A percentile compares a stretch with the other conserved stretches of the same genome.
These are phyloP conservation scores for Coprinellus micaceus DNA, from an alignment of 768 basidiomycete genomes.

Conservation along the genomic window DNA sequence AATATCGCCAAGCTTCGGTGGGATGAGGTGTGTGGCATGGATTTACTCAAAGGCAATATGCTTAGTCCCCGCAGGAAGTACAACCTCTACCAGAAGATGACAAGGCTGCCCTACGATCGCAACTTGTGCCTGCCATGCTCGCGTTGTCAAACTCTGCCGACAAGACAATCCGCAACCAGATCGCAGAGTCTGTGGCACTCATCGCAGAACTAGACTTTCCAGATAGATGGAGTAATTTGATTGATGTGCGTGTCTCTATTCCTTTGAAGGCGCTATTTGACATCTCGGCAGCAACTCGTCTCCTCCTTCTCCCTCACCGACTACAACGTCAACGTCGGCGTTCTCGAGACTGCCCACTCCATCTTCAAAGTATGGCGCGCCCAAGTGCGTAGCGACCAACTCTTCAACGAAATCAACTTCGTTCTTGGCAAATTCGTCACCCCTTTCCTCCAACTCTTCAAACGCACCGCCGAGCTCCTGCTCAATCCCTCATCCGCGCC, in stretches of 20 bases:
- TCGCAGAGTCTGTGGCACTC: constrained; percentile 89
- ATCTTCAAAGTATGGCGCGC: constrained; percentile 94
- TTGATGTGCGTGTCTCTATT: constrained; percentile 64
- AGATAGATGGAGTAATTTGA: constrained; percentile 77
- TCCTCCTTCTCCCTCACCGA: constrained; percentile 73
- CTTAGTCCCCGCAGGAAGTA: constrained; percentile 50
- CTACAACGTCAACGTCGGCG: constrained; percentile 83
- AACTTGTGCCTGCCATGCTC: constrained; percentile 92
- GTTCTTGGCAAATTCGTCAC: constrained; percentile 80
- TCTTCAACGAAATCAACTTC: constrained; percentile 89
- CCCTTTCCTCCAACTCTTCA: constrained; percentile 83
- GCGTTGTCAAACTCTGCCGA: constrained; percentile 69
- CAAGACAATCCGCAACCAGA: constrained; percentile 73
- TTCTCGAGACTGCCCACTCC: constrained; percentile 92
- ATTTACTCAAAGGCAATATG: background rate
- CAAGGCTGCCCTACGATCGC: constrained; percentile 65
- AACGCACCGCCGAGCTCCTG: constrained; percentile 54
- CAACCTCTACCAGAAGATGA: constrained; percentile 67
- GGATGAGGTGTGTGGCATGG: constrained; percentile 64
- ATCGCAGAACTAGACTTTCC: constrained; percentile 95
- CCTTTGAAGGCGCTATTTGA: background rate
- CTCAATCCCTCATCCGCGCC: constrained; percentile 33
- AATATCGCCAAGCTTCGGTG: constrained; percentile 85
- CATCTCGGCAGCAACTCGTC: constrained; percentile 73
- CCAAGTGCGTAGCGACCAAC: constrained; percentile 79